Evolutionary conservation across 306 rosid genomes (phyloP).

Genomic region (Vigna angularis): DNA sequence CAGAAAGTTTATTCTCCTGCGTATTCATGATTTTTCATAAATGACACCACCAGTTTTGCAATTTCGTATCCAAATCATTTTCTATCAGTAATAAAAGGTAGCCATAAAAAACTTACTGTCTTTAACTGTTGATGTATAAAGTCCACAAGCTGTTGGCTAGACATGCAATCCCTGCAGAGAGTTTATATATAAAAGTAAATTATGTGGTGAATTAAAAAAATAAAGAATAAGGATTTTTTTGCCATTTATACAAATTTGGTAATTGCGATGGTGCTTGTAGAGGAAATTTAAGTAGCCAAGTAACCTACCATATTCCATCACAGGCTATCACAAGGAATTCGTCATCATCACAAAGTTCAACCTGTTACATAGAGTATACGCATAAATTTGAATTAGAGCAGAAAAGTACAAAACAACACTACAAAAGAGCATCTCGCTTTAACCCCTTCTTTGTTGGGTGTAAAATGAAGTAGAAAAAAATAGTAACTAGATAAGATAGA

Average conservation of each 20-base stretch:
- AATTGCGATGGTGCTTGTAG: conserved; percentile 12
- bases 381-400: conserved; percentile 13
- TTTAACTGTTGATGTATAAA: conserved; percentile 66
- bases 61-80: conserved; percentile 6
- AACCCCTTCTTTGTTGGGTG: not conserved
- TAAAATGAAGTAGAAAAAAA: not conserved
- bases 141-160: conserved; percentile 95
- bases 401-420: not conserved
- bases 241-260: conserved; percentile 18
- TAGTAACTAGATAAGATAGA: not conserved
- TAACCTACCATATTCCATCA: conserved; percentile 93
- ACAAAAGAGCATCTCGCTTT: conserved; percentile 10
- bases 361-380: conserved; percentile 53
- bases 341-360: conserved; percentile 86
- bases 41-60: conserved; percentile 10
- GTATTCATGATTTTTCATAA: conserved; percentile 13
- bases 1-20: conserved; percentile 89
- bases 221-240: not conserved
- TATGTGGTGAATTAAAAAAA: conserved; percentile 1
- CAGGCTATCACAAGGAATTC: conserved; percentile 95
- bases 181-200: conserved; percentile 24
- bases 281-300: conserved; percentile 24
- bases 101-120: conserved; percentile 57
- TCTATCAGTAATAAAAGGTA: conserved; percentile 19
- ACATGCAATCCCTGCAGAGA: conserved; percentile 89